phyloP scores from a whole-genome alignment of 805 yeast species.

The Kluyveromyces nonfermentans region DNA sequence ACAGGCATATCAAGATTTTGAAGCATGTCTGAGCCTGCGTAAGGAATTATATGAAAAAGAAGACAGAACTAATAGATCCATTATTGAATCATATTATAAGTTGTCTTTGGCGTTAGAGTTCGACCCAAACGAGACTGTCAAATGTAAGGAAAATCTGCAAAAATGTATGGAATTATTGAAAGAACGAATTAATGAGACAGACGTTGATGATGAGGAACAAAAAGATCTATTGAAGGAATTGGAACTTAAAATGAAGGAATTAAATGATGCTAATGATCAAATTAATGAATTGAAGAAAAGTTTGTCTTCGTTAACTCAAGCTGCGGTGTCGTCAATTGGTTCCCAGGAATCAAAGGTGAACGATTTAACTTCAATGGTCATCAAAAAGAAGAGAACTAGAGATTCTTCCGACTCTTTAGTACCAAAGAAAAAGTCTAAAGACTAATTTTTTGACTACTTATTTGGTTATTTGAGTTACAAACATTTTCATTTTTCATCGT shows the following conservation, averaged over 20 bases:
- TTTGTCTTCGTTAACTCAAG: conserved; percentile 12
- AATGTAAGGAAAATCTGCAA: conserved; percentile 46
- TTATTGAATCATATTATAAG: conserved; percentile 76
- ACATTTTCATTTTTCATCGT: neutral
- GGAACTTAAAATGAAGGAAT: conserved; percentile 45
- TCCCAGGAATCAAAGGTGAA: conserved; percentile 33
- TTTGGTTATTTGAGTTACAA: neutral
- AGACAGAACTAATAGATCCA: conserved; percentile 36
- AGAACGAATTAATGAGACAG: conserved; percentile 31
- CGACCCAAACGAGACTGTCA: conserved; percentile 35
- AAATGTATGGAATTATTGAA: conserved; percentile 44
- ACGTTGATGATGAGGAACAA: conserved; percentile 31
- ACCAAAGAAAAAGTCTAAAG: neutral
- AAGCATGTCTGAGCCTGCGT: conserved; percentile 38
- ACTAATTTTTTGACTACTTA: neutral
- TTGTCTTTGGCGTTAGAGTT: conserved; percentile 73
- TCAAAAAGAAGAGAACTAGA: conserved; percentile 36
- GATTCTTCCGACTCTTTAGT: neutral
- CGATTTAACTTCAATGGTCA: conserved; percentile 55
- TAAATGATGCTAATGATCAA: conserved; percentile 33
- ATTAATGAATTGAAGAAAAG: conserved; percentile 11
- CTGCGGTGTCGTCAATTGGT: conserved; percentile 10
- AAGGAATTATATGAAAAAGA: neutral
- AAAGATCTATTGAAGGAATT: conserved; percentile 41
- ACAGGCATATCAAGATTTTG: conserved; percentile 67